Percentiles rank a stretch among this genome's conserved stretches.
phyloP scores from a whole-genome alignment of 208 protist species.

The Trichomonas vaginalis region DNA sequence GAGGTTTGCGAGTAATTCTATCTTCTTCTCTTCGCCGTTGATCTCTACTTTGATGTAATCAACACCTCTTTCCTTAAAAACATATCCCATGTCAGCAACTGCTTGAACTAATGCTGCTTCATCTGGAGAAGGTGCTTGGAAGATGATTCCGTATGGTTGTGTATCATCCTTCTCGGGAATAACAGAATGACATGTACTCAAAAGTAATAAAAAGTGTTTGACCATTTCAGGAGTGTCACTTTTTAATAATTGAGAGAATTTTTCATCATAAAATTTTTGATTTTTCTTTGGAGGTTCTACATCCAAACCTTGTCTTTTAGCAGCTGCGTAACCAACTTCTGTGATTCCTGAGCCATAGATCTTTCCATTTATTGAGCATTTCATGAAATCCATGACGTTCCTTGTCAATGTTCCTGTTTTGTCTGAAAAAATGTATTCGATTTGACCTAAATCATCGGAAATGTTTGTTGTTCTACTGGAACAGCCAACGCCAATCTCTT shows the following conservation, averaged over 20 bases:
- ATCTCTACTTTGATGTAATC: not conserved
- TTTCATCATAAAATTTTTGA: not conserved
- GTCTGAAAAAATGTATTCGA: conserved; percentile 87
- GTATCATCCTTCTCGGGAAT: not conserved
- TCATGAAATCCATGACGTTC: conserved; percentile 35
- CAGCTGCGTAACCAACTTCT: conserved; percentile 7
- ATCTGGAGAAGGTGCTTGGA: conserved; percentile 28
- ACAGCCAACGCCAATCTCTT: not conserved
- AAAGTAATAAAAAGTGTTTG: conserved; percentile 6
- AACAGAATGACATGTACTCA: conserved; percentile 20
- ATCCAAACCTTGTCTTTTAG: not conserved
- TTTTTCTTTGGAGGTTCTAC: not conserved
- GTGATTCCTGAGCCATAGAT: not conserved
- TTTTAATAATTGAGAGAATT: not conserved
- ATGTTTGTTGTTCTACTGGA: conserved; percentile 50
- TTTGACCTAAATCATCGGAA: conserved; percentile 83
- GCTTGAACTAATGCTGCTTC: conserved; percentile 27
- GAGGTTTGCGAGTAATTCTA: not conserved
- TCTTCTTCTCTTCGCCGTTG: not conserved
- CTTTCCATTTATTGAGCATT: not conserved
- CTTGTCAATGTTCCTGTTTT: conserved; percentile 93
- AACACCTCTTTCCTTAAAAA: not conserved
- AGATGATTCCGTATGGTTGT: not conserved
- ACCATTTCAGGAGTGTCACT: not conserved
- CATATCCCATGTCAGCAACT: conserved; percentile 13